These are phyloP conservation scores for Aspergillus sp. DNA, from an alignment of 2,329 filamentous ascomycete genomes.

Conservation along the genomic window DNA sequence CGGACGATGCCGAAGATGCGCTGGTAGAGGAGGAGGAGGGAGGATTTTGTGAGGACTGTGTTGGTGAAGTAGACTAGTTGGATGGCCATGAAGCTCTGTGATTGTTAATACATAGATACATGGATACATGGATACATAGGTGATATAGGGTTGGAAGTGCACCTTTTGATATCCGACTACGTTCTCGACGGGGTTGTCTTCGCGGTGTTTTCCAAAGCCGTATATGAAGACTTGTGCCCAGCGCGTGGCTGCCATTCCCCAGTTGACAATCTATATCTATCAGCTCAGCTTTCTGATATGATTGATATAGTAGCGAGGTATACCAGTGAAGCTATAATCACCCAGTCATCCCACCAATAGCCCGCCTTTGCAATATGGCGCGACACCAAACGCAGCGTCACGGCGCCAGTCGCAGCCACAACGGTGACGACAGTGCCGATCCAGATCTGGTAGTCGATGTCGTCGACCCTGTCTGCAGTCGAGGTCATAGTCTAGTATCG, in stretches of 20 bases:
- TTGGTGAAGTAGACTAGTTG: constrained; percentile 27
- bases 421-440: constrained; percentile 26
- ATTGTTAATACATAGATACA: neutral
- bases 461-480: neutral
- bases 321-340: constrained; percentile 25
- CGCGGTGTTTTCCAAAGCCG: constrained; percentile 19
- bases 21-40: constrained; percentile 28
- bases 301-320: neutral
- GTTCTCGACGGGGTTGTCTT: constrained; percentile 13
- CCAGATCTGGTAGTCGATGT: constrained; percentile 23
- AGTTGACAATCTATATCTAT: constrained; percentile 21
- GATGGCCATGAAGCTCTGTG: constrained; percentile 24
- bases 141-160: neutral
- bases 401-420: constrained; percentile 24
- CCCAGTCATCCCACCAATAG: constrained; percentile 33
- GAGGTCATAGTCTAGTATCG: neutral
- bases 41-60: constrained; percentile 26
- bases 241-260: constrained; percentile 22
- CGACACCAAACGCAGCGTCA: constrained; percentile 24
- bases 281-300: neutral
- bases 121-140: too few relatives aligned
- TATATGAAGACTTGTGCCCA: constrained; percentile 20
- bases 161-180: constrained; percentile 23
- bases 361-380: constrained; percentile 21
- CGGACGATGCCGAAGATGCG: constrained; percentile 29